Percentiles rank a stretch among this genome's conserved stretches.
These are phyloP conservation scores for Apophysomyces elegans DNA, from an alignment of 371 early-diverging fungal species.

Conservation along the genomic window DNA sequence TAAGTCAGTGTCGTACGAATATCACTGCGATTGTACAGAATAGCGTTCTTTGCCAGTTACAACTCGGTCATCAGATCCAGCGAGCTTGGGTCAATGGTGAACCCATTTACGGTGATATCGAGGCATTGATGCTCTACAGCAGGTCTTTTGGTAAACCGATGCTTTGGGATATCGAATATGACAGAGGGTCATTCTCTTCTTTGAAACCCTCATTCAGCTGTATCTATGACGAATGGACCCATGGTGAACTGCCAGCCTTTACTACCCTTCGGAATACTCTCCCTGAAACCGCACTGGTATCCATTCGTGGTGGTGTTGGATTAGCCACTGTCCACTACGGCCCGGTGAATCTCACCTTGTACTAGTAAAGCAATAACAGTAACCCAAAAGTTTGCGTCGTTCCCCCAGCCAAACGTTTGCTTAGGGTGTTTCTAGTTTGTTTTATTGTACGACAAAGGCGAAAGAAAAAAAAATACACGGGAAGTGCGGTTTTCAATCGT, in stretches of 20 bases:
- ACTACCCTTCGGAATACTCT: slow-evolving; percentile 27
- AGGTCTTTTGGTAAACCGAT: slow-evolving; percentile 40
- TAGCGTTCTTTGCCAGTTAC: slow-evolving; percentile 44
- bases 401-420: too few species aligned
- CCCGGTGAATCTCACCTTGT: slow-evolving; percentile 1
- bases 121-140: slow-evolving; percentile 34
- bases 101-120: slow-evolving; percentile 11
- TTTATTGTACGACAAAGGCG: too few species aligned
- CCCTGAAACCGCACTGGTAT: slow-evolving; percentile 26
- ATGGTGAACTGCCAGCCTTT: slow-evolving; percentile 44
- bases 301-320: slow-evolving; percentile 40
- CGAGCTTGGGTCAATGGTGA: slow-evolving; percentile 22
- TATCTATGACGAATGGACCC: slow-evolving; percentile 50
- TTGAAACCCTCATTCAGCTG: slow-evolving; percentile 34
- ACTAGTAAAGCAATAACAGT: not conserved
- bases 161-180: slow-evolving; percentile 38
- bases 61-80: slow-evolving; percentile 23
- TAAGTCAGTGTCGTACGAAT: not conserved
- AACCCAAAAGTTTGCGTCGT: too few species aligned
- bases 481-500: too few species aligned
- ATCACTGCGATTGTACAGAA: slow-evolving; percentile 33
- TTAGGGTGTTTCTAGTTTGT: too few species aligned
- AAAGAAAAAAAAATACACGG: too few species aligned
- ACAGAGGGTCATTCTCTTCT: slow-evolving; percentile 13
- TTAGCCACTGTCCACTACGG: slow-evolving; percentile 30